phyloP scores from a whole-genome alignment of 305 asterid species.

The Andrographis paniculata region DNA sequence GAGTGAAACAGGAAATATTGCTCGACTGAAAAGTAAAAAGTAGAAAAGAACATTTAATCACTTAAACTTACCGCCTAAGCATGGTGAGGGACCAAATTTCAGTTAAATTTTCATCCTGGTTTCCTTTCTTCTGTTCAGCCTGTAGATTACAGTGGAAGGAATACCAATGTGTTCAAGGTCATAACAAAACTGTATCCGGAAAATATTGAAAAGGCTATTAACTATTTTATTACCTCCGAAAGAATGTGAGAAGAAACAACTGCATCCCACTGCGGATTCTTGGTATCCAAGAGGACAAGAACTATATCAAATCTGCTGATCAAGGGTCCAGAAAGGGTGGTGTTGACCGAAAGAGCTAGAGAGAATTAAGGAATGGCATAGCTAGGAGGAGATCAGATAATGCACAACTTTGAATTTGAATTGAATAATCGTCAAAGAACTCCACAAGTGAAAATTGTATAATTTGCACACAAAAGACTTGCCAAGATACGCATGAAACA shows the following conservation, averaged over 20 bases:
- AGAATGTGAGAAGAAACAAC: constrained; percentile 97
- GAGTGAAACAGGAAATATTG: too few relatives aligned
- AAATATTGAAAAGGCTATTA: too few relatives aligned
- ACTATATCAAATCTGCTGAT: constrained; percentile 95
- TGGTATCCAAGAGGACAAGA: constrained; percentile 88
- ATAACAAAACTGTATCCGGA: too few relatives aligned
- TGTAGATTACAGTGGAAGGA: constrained; percentile 26
- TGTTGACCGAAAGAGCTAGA: constrained; percentile 86
- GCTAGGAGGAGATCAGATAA: constrained; percentile 6
- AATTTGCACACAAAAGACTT: constrained; percentile 1
- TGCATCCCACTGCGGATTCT: constrained; percentile 93
- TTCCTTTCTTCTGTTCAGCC: constrained; percentile 41
- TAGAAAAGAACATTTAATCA: constrained; percentile 11
- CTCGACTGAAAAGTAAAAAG: too few relatives aligned
- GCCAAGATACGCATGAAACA: not conserved
- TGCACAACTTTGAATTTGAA: constrained; percentile 3
- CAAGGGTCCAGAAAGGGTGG: constrained; percentile 94
- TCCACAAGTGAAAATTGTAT: not conserved
- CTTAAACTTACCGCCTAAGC: constrained; percentile 60
- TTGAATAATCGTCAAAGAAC: constrained; percentile 3
- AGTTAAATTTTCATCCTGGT: constrained; percentile 41
- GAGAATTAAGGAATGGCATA: constrained; percentile 28
- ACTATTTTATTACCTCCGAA: constrained; percentile 47
- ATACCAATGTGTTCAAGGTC: constrained; percentile 15
- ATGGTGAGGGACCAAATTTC: constrained; percentile 74